These are phyloP conservation scores for Xylaria sp. DNA, from an alignment of 2,329 filamentous ascomycete species.

Conservation along the genomic window DNA sequence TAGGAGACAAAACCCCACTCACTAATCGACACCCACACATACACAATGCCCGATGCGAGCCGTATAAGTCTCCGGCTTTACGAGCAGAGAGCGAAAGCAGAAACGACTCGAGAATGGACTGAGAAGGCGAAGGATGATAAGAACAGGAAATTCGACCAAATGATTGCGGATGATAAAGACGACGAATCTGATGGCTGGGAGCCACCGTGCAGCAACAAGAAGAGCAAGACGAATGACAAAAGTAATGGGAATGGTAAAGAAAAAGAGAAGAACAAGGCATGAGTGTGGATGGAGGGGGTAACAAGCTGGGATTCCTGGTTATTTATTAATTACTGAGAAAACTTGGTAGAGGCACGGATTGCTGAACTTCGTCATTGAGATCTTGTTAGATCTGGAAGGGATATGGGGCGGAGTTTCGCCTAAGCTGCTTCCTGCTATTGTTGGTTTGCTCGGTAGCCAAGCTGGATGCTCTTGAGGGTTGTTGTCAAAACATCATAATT, in stretches of 20 bases:
- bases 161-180: not conserved
- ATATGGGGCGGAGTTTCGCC: not conserved
- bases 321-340: not conserved
- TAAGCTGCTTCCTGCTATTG: not conserved
- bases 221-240: not conserved
- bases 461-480: no score
- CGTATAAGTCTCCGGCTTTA: slow-evolving; percentile 8
- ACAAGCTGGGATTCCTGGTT: not conserved
- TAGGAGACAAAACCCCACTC: not conserved
- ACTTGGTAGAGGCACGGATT: not conserved
- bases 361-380: not conserved
- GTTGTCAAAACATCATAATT: not conserved
- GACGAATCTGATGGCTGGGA: not conserved
- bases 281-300: not conserved
- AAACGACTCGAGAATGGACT: not conserved
- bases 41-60: not conserved
- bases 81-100: not conserved
- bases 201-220: not conserved
- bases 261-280: not conserved
- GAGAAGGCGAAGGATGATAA: not conserved
- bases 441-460: no score
- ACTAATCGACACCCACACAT: no score
- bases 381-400: not conserved
- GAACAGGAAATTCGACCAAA: not conserved
- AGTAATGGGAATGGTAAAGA: not conserved